Conservation (phyloP, 2,329 filamentous ascomycete genomes). For the Pseudogymnoascus sp. region DNA sequence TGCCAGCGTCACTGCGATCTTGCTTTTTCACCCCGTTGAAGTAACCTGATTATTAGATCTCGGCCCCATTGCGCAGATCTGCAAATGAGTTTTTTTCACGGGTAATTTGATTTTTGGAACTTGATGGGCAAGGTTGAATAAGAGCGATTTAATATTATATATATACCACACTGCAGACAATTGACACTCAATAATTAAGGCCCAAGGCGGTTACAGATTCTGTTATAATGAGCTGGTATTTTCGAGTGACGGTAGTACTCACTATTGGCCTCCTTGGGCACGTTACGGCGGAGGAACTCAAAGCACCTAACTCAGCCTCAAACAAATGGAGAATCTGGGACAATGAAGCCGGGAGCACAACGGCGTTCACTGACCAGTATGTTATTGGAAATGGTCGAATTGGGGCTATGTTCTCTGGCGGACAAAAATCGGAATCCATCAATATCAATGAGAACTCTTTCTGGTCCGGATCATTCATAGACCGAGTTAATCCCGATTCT, state of each 20-base stretch:
- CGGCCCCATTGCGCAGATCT: background rate
- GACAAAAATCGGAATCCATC: constrained; percentile 33
- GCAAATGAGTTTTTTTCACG: background rate
- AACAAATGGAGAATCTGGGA: background rate
- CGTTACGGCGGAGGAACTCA: background rate
- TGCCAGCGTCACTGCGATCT: background rate
- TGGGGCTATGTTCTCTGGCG: constrained; percentile 35
- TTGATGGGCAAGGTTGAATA: background rate
- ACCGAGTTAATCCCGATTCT: constrained; percentile 33
- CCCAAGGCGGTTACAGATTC: background rate
- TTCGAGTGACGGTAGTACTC: background rate
- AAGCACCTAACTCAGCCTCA: background rate
- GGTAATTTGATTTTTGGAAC: background rate
- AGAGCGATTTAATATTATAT: background rate
- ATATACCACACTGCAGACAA: background rate
- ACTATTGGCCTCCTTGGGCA: background rate
- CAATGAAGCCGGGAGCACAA: constrained; percentile 26
- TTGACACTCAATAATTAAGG: background rate
- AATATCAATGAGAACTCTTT: constrained; percentile 41
- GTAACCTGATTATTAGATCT: background rate
- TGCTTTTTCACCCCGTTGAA: background rate
- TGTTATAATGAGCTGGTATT: background rate
- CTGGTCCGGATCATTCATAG: constrained; percentile 36
- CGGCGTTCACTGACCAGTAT: constrained; percentile 27
- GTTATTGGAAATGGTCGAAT: constrained; percentile 37